These are phyloP conservation scores for Akanthomyces muscarius DNA, from an alignment of 2,329 filamentous ascomycete species.

Conservation along the genomic window DNA sequence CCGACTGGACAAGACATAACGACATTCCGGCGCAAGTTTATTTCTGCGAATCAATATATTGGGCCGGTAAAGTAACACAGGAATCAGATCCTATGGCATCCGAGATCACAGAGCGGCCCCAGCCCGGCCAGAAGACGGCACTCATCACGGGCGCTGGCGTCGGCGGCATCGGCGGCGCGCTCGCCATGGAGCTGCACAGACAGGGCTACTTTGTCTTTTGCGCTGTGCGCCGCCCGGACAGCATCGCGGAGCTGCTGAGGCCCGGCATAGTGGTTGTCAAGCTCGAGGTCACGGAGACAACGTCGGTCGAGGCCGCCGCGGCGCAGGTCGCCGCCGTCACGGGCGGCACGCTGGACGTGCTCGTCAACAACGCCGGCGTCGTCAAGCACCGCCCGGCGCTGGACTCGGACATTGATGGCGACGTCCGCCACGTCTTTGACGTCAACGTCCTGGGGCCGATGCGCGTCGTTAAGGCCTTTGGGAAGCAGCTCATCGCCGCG, in stretches of 20 bases:
- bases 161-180: slow-evolving; percentile 18
- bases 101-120: slow-evolving; percentile 1
- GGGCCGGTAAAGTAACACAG: neutral
- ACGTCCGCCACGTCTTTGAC: slow-evolving; percentile 14
- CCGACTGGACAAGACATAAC: too few species aligned
- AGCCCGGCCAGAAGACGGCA: slow-evolving; percentile 17
- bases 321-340: slow-evolving; percentile 1
- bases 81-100: neutral
- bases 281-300: slow-evolving; percentile 15
- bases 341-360: slow-evolving; percentile 16
- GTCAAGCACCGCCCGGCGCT: slow-evolving; percentile 15
- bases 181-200: slow-evolving; percentile 14
- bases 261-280: slow-evolving; percentile 10
- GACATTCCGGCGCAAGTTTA: too few species aligned
- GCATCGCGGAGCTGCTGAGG: neutral
- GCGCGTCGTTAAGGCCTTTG: slow-evolving; percentile 23
- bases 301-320: slow-evolving; percentile 8
- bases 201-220: slow-evolving; percentile 18
- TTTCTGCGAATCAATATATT: too few species aligned
- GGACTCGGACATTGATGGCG: slow-evolving; percentile 17
- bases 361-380: slow-evolving; percentile 18
- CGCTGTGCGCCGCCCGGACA: slow-evolving; percentile 13
- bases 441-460: slow-evolving; percentile 19
- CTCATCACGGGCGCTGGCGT: slow-evolving; percentile 17
- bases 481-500: slow-evolving; percentile 22